Evolutionary conservation across 75 land plant genomes (phyloP).

Genomic region (Selaginella tamariscina): DNA sequence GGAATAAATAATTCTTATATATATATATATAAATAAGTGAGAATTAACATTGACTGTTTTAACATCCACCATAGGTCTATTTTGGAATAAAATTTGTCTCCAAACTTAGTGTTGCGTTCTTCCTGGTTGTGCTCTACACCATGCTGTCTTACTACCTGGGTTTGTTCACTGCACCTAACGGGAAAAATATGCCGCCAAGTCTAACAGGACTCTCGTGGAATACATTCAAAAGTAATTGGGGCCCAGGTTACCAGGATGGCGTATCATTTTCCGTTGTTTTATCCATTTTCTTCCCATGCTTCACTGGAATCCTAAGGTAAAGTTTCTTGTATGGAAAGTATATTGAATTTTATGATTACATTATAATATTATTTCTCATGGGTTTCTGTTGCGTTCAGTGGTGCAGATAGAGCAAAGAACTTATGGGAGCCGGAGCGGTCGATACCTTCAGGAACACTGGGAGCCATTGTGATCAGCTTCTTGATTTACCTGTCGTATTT

Average conservation of each 20-base stretch:
- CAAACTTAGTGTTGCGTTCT: conserved; percentile 20
- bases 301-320: conserved; percentile 28
- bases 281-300: conserved; percentile 28
- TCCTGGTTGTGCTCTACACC: conserved; percentile 22
- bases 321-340: neutral
- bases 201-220: conserved; percentile 29
- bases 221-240: conserved; percentile 29
- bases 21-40: neutral
- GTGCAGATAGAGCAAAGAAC: conserved; percentile 27
- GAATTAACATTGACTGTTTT: neutral
- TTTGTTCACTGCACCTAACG: conserved; percentile 19
- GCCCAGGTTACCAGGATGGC: conserved; percentile 18
- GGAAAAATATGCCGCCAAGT: conserved; percentile 10
- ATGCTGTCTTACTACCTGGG: conserved; percentile 30
- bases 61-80: conserved; percentile 17
- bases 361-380: neutral
- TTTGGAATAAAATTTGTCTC: conserved; percentile 28
- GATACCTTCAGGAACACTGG: conserved; percentile 23
- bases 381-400: conserved; percentile 15
- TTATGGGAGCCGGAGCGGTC: conserved; percentile 21
- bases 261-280: conserved; percentile 23
- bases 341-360: too few relatives aligned
- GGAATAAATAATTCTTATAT: conserved; percentile 1
- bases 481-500: conserved; percentile 21
- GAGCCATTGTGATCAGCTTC: conserved; percentile 24